These are phyloP conservation scores for Daucus carota DNA, from an alignment of 129 eudicot species.

Conservation along the genomic window DNA sequence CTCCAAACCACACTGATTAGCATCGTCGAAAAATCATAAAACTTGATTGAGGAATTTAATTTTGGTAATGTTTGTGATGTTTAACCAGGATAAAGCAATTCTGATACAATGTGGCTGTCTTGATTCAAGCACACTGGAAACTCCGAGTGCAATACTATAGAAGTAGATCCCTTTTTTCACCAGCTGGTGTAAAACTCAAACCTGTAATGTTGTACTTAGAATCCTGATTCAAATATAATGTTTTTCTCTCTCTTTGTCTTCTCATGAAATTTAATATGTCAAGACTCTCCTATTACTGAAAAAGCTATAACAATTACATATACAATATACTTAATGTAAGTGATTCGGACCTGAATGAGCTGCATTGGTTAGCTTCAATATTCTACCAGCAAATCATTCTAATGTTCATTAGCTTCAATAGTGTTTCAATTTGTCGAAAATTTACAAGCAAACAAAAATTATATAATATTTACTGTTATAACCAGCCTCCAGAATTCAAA, in stretches of 20 bases:
- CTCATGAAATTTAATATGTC: not conserved
- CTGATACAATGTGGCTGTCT: not conserved
- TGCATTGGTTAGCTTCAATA: not conserved
- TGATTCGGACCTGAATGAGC: too few relatives aligned
- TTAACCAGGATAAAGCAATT: not conserved
- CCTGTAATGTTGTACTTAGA: not conserved
- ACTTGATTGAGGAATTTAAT: not conserved
- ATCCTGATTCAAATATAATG: not conserved
- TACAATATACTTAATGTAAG: too few relatives aligned
- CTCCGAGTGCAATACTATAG: not conserved
- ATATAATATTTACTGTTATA: too few relatives aligned
- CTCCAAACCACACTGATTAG: not conserved
- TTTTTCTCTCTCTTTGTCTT: not conserved
- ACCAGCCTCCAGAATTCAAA: too few relatives aligned
- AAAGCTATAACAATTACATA: too few relatives aligned
- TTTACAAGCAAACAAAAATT: too few relatives aligned
- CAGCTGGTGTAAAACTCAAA: not conserved
- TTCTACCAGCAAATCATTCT: not conserved
- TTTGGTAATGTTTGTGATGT: not conserved
- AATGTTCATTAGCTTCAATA: not conserved
- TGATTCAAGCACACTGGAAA: not conserved
- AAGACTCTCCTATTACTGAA: not conserved
- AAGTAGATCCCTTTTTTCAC: constrained; percentile 1
- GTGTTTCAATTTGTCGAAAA: too few relatives aligned
- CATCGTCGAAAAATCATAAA: not conserved